phyloP scores from a whole-genome alignment of 2,329 filamentous ascomycete genomes.

The Monilinia laxa region DNA sequence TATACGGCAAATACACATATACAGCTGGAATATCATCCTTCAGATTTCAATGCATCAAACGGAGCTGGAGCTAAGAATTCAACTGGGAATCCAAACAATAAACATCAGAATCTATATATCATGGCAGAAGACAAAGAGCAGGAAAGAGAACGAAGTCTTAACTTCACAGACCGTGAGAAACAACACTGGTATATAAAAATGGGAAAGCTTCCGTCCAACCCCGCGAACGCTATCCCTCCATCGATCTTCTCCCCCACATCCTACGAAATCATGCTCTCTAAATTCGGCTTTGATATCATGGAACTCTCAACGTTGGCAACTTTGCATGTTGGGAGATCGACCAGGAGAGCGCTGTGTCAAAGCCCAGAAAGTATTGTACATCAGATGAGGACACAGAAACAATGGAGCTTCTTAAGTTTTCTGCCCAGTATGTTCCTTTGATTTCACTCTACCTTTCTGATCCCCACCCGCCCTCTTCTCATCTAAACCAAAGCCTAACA shows the following conservation, averaged over 20 bases:
- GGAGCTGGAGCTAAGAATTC: neutral
- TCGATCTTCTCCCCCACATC: constrained; percentile 29
- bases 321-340: constrained; percentile 35
- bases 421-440: constrained; percentile 27
- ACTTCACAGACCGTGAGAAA: neutral
- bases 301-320: constrained; percentile 37
- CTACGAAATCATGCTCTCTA: constrained; percentile 35
- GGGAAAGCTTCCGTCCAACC: neutral
- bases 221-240: constrained; percentile 18
- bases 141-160: neutral
- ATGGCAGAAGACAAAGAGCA: neutral
- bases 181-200: constrained; percentile 20
- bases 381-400: constrained; percentile 32
- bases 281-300: constrained; percentile 35
- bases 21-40: neutral
- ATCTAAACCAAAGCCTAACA: neutral
- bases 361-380: constrained; percentile 32
- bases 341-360: constrained; percentile 30
- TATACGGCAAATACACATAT: constrained; percentile 8
- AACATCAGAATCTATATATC: neutral
- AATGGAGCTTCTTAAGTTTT: constrained; percentile 37
- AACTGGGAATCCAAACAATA: constrained; percentile 4
- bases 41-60: neutral
- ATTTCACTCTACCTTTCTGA: neutral
- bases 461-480: no score